Percentiles rank a stretch among this genome's conserved stretches.
Evolutionary conservation across 495 filamentous ascomycete species (phyloP).

Genomic region (Hapsidospora chrysogenum): DNA sequence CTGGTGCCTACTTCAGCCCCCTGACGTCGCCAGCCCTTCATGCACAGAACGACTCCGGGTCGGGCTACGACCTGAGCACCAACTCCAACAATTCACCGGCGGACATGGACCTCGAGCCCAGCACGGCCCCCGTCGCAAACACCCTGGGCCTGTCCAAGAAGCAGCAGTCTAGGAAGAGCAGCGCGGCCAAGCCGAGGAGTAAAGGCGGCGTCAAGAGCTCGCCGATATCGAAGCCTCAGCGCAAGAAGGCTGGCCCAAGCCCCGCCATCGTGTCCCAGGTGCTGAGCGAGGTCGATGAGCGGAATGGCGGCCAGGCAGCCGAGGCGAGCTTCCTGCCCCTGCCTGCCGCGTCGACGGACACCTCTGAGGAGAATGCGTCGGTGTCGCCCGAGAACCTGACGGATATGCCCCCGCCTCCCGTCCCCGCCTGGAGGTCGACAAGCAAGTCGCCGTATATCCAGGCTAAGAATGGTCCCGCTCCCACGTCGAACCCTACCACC

Average conservation of each 20-base stretch:
- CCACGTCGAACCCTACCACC: background rate
- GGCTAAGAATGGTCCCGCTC: constrained; percentile 11
- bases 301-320: constrained; percentile 9
- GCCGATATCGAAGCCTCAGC: constrained; percentile 63
- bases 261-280: constrained; percentile 38
- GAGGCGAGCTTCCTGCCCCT: constrained; percentile 6
- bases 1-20: constrained; percentile 86
- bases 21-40: constrained; percentile 83
- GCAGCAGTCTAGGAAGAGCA: constrained; percentile 24
- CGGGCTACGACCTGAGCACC: constrained; percentile 21
- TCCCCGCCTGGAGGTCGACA: constrained; percentile 29
- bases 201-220: constrained; percentile 52
- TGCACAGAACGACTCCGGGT: constrained; percentile 46
- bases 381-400: constrained; percentile 37
- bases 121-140: constrained; percentile 13
- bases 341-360: constrained; percentile 9
- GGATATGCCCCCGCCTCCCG: constrained; percentile 41
- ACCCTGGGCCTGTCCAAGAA: constrained; percentile 28
- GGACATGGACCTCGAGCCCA: constrained; percentile 26
- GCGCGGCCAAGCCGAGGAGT: constrained; percentile 24
- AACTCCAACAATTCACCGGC: constrained; percentile 24
- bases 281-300: constrained; percentile 33
- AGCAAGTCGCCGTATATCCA: constrained; percentile 31
- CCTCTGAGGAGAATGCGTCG: constrained; percentile 26
- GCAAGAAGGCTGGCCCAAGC: constrained; percentile 40